Evolutionary conservation across 2,329 filamentous ascomycete genomes (phyloP).

Genomic region (Apiospora pterosperma): DNA sequence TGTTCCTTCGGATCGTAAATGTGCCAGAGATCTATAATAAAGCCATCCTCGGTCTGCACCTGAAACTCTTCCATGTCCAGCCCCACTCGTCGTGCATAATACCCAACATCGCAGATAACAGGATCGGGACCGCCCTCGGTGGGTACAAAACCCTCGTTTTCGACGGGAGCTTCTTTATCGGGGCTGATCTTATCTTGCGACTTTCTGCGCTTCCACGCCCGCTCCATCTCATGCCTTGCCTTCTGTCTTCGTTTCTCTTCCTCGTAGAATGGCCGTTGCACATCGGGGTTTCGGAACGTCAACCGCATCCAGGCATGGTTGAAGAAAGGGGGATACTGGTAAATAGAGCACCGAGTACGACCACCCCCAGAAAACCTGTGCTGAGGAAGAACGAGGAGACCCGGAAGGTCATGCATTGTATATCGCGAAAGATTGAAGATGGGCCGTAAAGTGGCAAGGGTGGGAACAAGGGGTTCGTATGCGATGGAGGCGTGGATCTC

Average conservation of each 20-base stretch:
- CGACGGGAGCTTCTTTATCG: constrained; percentile 37
- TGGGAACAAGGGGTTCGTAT: constrained; percentile 79
- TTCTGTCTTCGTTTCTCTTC: constrained; percentile 65
- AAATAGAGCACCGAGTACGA: constrained; percentile 71
- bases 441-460: constrained; percentile 80
- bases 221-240: constrained; percentile 53
- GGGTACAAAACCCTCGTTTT: constrained; percentile 60
- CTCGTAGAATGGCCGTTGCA: constrained; percentile 63
- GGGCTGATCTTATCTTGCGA: constrained; percentile 31
- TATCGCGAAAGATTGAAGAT: constrained; percentile 58
- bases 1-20: constrained; percentile 81
- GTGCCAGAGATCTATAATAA: constrained; percentile 86
- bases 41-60: constrained; percentile 91
- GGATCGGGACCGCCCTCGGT: constrained; percentile 79
- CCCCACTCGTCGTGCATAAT: constrained; percentile 85
- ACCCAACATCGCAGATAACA: constrained; percentile 72
- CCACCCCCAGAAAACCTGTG: constrained; percentile 69
- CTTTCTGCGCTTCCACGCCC: constrained; percentile 56
- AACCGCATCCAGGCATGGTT: constrained; percentile 48
- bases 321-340: constrained; percentile 55
- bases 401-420: constrained; percentile 66
- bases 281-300: constrained; percentile 58
- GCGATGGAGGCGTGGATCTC: constrained; percentile 56
- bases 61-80: constrained; percentile 79
- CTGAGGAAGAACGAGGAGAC: constrained; percentile 72